A percentile compares a stretch with the other conserved stretches of the same genome.
Conservation (phyloP, 768 basidiomycete genomes). For the Russula virescens region DNA sequence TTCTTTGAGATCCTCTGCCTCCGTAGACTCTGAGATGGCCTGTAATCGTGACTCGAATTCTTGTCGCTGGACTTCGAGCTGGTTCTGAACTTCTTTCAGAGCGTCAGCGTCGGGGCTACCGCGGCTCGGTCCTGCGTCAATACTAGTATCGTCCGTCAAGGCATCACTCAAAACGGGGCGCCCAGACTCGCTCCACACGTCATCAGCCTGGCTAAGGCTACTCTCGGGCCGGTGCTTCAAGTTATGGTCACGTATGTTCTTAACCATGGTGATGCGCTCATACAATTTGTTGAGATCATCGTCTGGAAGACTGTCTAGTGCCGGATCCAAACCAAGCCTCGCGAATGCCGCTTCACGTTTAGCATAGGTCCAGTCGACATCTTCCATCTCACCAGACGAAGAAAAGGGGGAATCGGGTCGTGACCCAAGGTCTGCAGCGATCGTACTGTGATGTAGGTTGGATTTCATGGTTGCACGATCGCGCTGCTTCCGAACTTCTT, state of each 20-base stretch:
- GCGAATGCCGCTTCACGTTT: constrained; percentile 90
- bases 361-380: constrained; percentile 97
- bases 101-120: constrained; percentile 63
- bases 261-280: constrained; percentile 91
- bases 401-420: constrained; percentile 77
- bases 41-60: constrained; percentile 55
- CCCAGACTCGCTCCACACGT: constrained; percentile 87
- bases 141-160: constrained; percentile 82
- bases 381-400: constrained; percentile 57
- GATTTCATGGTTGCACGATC: constrained; percentile 75
- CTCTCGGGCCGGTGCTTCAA: constrained; percentile 83
- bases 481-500: constrained; percentile 87
- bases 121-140: constrained; percentile 57
- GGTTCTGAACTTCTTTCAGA: constrained; percentile 65
- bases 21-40: constrained; percentile 59
- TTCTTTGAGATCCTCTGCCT: constrained; percentile 80
- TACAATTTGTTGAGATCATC: constrained; percentile 91
- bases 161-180: constrained; percentile 72
- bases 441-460: constrained; percentile 56
- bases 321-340: constrained; percentile 78
- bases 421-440: constrained; percentile 65
- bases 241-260: constrained; percentile 78
- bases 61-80: constrained; percentile 48
- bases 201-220: constrained; percentile 79
- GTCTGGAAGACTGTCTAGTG: constrained; percentile 88